phyloP scores from a whole-genome alignment of 768 basidiomycete species.

The Phallus indusiatus region DNA sequence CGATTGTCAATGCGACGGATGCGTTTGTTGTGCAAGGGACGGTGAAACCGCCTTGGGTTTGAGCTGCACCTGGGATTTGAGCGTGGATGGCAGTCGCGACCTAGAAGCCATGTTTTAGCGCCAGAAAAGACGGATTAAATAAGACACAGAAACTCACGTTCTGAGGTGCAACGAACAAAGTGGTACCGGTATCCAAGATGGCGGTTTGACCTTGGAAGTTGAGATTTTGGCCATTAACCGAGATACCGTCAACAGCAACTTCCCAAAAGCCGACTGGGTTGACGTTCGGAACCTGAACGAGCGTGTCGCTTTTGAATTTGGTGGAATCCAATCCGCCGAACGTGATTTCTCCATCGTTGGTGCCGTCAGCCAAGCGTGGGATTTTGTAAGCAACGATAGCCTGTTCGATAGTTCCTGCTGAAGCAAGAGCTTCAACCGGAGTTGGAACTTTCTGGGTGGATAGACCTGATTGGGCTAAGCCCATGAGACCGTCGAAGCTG shows the following conservation, averaged over 20 bases:
- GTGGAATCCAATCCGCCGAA: slow-evolving; percentile 66
- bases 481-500: slow-evolving; percentile 45
- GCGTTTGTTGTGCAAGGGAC: slow-evolving; percentile 57
- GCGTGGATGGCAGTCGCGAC: slow-evolving; percentile 51
- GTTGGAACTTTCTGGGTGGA: slow-evolving; percentile 58
- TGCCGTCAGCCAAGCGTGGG: slow-evolving; percentile 56
- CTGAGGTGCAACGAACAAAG: slow-evolving; percentile 21
- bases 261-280: slow-evolving; percentile 76
- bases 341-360: slow-evolving; percentile 72
- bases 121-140: neutral
- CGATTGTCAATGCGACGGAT: slow-evolving; percentile 47
- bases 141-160: neutral
- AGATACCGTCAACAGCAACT: slow-evolving; percentile 46
- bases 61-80: slow-evolving; percentile 46
- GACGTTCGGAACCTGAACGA: slow-evolving; percentile 54
- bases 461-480: slow-evolving; percentile 64
- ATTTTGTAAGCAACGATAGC: slow-evolving; percentile 78
- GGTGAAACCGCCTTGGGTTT: slow-evolving; percentile 41
- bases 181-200: slow-evolving; percentile 25
- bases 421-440: slow-evolving; percentile 61
- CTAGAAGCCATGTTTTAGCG: slow-evolving; percentile 9
- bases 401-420: slow-evolving; percentile 43
- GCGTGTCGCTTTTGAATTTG: slow-evolving; percentile 55
- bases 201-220: slow-evolving; percentile 18
- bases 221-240: slow-evolving; percentile 40